Evolutionary conservation across 306 rosid species (phyloP).

Genomic region (Castanopsis chinensis): DNA sequence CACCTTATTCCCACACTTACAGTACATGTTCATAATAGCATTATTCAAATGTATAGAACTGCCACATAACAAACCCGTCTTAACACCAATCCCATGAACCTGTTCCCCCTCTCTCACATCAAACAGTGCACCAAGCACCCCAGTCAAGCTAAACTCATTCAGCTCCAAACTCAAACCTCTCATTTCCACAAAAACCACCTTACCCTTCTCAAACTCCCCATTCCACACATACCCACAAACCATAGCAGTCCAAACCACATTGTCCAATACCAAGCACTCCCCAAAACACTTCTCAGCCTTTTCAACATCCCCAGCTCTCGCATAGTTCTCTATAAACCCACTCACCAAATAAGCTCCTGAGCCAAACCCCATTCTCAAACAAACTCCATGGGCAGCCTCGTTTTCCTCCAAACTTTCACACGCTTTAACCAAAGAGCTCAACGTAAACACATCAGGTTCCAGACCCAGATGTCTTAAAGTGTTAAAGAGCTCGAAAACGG

Average conservation of each 20-base stretch:
- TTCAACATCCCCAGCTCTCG: slow-evolving; percentile 11
- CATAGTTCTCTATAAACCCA: slow-evolving; percentile 20
- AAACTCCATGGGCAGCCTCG: slow-evolving; percentile 19
- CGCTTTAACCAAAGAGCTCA: slow-evolving; percentile 20
- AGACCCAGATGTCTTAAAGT: slow-evolving; percentile 10
- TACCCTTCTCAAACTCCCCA: slow-evolving; percentile 15
- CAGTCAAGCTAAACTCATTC: slow-evolving; percentile 26
- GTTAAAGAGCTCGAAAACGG: slow-evolving; percentile 1
- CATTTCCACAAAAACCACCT: slow-evolving; percentile 13
- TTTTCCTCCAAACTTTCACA: slow-evolving; percentile 15
- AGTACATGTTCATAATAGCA: slow-evolving; percentile 9
- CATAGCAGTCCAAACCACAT: slow-evolving; percentile 22
- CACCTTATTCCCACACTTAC: neutral
- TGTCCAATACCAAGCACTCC: slow-evolving; percentile 17
- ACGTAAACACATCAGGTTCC: slow-evolving; percentile 10
- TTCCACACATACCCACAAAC: slow-evolving; percentile 21
- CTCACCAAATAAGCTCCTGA: slow-evolving; percentile 9
- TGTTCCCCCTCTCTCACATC: slow-evolving; percentile 15
- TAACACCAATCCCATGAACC: slow-evolving; percentile 15
- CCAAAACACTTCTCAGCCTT: slow-evolving; percentile 21
- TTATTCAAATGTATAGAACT: slow-evolving; percentile 12
- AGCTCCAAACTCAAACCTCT: slow-evolving; percentile 8
- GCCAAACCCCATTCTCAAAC: slow-evolving; percentile 20
- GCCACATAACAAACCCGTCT: slow-evolving; percentile 15
- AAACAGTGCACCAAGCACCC: slow-evolving; percentile 10